Percentiles rank a stretch among this genome's conserved stretches.
Conservation (phyloP, 176 grass and related monocot species). For the Triticum aestivum region IWGSC_CS_RefSeq_v2.1 NC_057796.1:6781041-6781540, state of each 20-base stretch:
- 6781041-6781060: background rate
- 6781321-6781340: background rate
- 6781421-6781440: background rate
- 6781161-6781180: too few species aligned
- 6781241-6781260: too few species aligned
- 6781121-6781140: background rate
- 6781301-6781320: too few species aligned
- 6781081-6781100: background rate
- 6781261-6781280: too few species aligned
- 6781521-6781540: background rate
- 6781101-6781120: background rate
- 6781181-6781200: too few species aligned
- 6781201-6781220: too few species aligned
- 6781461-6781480: background rate
- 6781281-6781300: too few species aligned
- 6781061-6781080: background rate
- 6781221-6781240: too few species aligned
- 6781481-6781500: background rate
- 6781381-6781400: background rate
- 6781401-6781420: background rate
- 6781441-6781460: background rate
- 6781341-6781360: background rate
- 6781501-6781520: background rate
- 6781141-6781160: too few species aligned
- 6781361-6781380: background rate